A percentile compares a stretch with the other conserved stretches of the same genome.
phyloP scores from a whole-genome alignment of 1,284 basidiomycete genomes.

The Phaffia rhodozyma region DNA sequence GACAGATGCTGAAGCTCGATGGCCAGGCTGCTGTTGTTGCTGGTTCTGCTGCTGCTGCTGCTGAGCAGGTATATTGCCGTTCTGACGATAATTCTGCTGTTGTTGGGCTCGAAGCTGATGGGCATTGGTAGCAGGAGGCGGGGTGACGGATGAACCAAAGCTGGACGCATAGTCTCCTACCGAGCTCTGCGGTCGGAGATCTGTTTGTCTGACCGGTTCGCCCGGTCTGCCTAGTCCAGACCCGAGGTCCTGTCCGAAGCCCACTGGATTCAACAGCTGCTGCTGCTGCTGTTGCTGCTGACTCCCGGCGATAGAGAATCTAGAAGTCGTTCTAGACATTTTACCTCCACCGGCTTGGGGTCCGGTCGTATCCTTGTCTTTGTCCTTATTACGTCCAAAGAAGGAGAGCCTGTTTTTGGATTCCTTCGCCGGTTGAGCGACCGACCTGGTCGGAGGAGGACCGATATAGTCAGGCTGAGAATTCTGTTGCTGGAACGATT shows the following conservation, averaged over 20 bases:
- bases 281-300: conserved; percentile 3
- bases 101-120: conserved; percentile 1
- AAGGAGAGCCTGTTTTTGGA: conserved; percentile 16
- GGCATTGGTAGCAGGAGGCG: background rate
- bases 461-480: too few species aligned
- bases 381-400: conserved; percentile 4
- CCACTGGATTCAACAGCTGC: background rate
- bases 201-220: background rate
- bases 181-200: conserved; percentile 5
- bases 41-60: conserved; percentile 53
- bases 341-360: background rate
- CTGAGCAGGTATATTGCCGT: conserved; percentile 13
- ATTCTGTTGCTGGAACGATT: too few species aligned
- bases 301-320: background rate
- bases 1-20: background rate
- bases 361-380: background rate
- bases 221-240: background rate
- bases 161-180: conserved; percentile 1
- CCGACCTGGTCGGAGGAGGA: background rate
- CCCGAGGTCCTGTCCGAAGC: background rate
- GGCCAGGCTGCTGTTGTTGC: background rate
- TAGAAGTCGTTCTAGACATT: background rate
- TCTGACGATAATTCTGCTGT: conserved; percentile 18
- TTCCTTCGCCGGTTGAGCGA: background rate
- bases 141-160: background rate